Base-by-base conservation (phyloP, 2,329 filamentous ascomycete genomes). In the Passalora sequoiae region DNA sequence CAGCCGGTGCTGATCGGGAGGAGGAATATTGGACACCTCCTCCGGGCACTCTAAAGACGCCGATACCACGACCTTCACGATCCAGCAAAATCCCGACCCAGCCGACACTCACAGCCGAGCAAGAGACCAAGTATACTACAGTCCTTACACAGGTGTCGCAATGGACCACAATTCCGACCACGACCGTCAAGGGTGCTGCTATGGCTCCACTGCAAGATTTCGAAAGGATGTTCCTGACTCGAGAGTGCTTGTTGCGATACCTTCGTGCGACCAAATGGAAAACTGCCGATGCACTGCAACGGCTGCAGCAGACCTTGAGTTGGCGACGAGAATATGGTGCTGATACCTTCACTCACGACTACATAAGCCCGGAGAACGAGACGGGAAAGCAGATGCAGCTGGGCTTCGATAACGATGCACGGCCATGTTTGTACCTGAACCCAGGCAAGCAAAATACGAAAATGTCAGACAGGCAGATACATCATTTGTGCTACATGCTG, bases 401-500 rank as follows among this genome's bases (percentile, higher is more conserved):
- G 15, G 92, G 92, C 30, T 98, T 81, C 67, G 92, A 98, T 69
- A 86, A 83, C 46, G 73, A 87, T 48, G 84, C 77, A 38, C 76
- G 91, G n/a, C 88, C 89, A 2, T 96, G 89, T 65, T 80, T 92
- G 60, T 96, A 96, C 68, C 77, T 98, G 47, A 84, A 85, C 62
- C 92, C 92, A 1, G 86, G 83, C 22, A 81, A 84, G 55, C 92
- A 98, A 70, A 98, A 98, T 72, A 97, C 92, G 1, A 83, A 94
- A 56, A 77, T 81, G 44, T 85, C 81, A 49, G 86, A 89, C 27
- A 78, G 87, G 56, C 92, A 97, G 69, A 82, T 95, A 43, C 83
- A 98, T 67, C 89, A 97, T 65, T 72, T 98, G 48, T 89, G 96
- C 40, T 98, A 85, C 71, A 96, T 97, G 89, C 70, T 97, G 30